A percentile compares a stretch with the other conserved stretches of the same genome.
These are phyloP conservation scores for Conringia planisiliqua DNA, from an alignment of 345 rosid species.

Conservation along the genomic window DNA sequence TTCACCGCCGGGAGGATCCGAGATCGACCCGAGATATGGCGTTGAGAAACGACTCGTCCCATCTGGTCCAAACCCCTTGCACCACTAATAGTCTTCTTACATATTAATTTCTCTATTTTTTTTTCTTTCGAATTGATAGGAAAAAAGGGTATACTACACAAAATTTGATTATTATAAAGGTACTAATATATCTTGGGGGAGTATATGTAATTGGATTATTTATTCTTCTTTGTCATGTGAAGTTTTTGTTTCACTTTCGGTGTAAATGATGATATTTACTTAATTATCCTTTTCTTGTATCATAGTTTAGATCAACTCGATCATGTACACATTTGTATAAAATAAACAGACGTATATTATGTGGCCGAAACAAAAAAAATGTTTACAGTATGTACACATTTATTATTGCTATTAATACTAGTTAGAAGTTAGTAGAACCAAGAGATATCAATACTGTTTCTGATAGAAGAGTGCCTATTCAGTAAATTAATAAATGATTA, in stretches of 20 bases:
- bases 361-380: background rate
- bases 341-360: background rate
- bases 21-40: slow-evolving; percentile 53
- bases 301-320: background rate
- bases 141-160: background rate
- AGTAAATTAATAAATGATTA: background rate
- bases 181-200: background rate
- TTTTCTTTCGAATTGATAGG: background rate
- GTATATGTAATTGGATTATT: background rate
- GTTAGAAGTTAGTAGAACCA: background rate
- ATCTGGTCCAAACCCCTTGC: slow-evolving; percentile 82
- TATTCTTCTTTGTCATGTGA: slow-evolving; percentile 9
- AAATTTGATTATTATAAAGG: background rate
- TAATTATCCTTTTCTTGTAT: background rate
- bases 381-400: background rate
- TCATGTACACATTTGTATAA: background rate
- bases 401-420: background rate
- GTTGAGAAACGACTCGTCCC: slow-evolving; percentile 66
- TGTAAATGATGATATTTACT: slow-evolving; percentile 5
- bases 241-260: background rate
- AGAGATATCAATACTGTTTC: background rate
- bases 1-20: slow-evolving; percentile 22
- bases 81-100: slow-evolving; percentile 46
- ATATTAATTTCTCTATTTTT: background rate
- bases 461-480: background rate